Conservation (phyloP, 1,284 basidiomycete genomes). For the Trichosporon asahii region DNA sequence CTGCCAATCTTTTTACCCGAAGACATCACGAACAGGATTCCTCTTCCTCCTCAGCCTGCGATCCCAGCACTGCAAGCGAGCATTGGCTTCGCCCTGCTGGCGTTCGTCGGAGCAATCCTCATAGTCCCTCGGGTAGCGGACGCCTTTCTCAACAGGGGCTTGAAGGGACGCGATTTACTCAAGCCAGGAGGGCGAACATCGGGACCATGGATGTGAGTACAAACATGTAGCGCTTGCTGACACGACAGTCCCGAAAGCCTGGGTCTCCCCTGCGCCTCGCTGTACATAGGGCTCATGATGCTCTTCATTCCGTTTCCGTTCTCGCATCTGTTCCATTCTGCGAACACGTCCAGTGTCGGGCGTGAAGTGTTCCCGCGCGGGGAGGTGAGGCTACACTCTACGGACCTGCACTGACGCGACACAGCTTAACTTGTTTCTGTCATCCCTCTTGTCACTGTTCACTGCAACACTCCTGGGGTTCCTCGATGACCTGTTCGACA, state of each 20-base stretch:
- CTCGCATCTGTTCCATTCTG: constrained; percentile 60
- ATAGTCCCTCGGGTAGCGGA: constrained; percentile 70
- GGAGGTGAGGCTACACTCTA: constrained; percentile 58
- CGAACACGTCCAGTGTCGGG: constrained; percentile 21
- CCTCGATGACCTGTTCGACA: constrained; percentile 96
- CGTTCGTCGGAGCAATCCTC: constrained; percentile 67
- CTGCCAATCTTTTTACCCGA: constrained; percentile 36
- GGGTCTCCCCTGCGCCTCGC: constrained; percentile 81
- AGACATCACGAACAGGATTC: constrained; percentile 26
- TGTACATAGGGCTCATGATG: constrained; percentile 81
- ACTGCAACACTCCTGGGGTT: constrained; percentile 93
- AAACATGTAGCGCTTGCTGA: not conserved
- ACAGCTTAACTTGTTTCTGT: constrained; percentile 86
- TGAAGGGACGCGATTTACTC: constrained; percentile 75
- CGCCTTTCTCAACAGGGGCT: constrained; percentile 68
- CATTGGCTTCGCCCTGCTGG: constrained; percentile 74
- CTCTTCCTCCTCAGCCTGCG: constrained; percentile 34
- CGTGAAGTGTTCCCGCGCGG: constrained; percentile 73
- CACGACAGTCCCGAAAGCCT: constrained; percentile 78
- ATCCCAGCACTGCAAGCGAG: constrained; percentile 58
- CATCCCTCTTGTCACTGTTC: constrained; percentile 82
- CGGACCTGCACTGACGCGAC: constrained; percentile 4
- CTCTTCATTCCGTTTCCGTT: constrained; percentile 88
- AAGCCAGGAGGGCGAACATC: constrained; percentile 59
- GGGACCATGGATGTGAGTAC: constrained; percentile 61